These are phyloP conservation scores for Trichosanthes truncata DNA, from an alignment of 306 rosid species.

Conservation along the genomic window DNA sequence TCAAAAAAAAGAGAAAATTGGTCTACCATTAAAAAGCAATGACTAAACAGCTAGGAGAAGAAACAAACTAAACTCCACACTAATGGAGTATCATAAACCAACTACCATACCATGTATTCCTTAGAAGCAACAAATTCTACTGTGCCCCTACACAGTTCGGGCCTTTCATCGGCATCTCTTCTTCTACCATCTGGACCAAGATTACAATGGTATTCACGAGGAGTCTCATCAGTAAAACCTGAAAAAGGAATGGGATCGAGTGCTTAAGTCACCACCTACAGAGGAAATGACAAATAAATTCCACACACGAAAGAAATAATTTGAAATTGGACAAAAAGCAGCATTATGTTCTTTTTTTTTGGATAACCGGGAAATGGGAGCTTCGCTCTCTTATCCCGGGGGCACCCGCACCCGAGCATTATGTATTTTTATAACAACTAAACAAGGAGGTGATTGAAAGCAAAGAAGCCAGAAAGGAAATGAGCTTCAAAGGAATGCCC, in stretches of 20 bases:
- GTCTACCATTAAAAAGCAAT: not conserved
- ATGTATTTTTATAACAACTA: not conserved
- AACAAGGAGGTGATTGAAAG: not conserved
- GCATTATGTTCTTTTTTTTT: no score
- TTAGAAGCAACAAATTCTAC: slow-evolving; percentile 95
- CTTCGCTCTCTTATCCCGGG: no score
- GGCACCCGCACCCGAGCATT: no score
- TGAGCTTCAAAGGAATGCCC: not conserved
- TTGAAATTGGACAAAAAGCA: not conserved
- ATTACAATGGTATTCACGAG: slow-evolving; percentile 96
- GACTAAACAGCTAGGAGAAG: not conserved
- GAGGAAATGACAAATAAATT: slow-evolving; percentile 3
- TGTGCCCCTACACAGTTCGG: slow-evolving; percentile 92
- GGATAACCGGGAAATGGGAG: no score
- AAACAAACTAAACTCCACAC: not conserved
- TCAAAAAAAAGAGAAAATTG: not conserved
- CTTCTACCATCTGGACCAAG: slow-evolving; percentile 98
- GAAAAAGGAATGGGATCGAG: slow-evolving; percentile 16
- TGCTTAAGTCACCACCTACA: not conserved
- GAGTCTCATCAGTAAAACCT: slow-evolving; percentile 98
- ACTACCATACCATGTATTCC: slow-evolving; percentile 98
- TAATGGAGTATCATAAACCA: slow-evolving; percentile 4
- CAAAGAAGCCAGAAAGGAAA: not conserved
- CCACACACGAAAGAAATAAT: not conserved
- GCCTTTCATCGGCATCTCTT: slow-evolving; percentile 95